Percentiles rank a stretch among this genome's conserved stretches.
These are phyloP conservation scores for Trichocomaceae sp. DNA, from an alignment of 2,329 filamentous ascomycete species.

Conservation along the genomic window DNA sequence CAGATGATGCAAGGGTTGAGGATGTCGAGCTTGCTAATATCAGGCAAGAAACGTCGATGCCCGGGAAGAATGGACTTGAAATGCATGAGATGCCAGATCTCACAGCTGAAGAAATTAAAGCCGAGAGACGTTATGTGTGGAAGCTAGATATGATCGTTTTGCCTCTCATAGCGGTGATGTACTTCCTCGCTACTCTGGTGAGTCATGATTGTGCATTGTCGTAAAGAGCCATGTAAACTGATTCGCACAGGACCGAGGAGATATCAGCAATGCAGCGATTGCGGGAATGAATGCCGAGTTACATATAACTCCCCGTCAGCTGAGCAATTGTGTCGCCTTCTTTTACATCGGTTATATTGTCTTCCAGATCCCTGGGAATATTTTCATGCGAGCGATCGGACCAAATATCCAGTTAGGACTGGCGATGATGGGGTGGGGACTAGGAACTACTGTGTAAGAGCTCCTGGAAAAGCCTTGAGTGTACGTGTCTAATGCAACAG, in stretches of 20 bases:
- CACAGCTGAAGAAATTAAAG: not conserved
- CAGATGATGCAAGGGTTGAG: not conserved
- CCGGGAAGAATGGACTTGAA: not conserved
- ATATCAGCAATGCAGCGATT: conserved; percentile 3
- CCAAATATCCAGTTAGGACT: not conserved
- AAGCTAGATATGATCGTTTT: not conserved
- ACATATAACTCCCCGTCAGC: not conserved
- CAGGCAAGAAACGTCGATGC: not conserved
- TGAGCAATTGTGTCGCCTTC: conserved; percentile 2
- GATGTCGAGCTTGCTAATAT: not conserved
- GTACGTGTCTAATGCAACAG: not conserved
- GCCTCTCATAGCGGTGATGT: conserved; percentile 1
- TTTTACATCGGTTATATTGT: conserved; percentile 6
- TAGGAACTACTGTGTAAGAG: not conserved
- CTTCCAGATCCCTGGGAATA: not conserved
- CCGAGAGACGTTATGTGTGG: not conserved
- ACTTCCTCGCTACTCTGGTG: conserved; percentile 1
- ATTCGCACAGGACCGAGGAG: not conserved
- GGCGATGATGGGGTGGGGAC: conserved; percentile 2
- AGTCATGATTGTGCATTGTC: not conserved
- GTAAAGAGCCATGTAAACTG: not conserved
- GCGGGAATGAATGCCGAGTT: not conserved
- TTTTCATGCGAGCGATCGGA: not conserved
- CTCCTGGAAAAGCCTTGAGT: not conserved
- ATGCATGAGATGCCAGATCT: not conserved